Evolutionary conservation across 2,329 filamentous ascomycete species (phyloP), one percentile per base, ranked within the genome.

Genomic region (Xylaria arbuscula): DNA sequence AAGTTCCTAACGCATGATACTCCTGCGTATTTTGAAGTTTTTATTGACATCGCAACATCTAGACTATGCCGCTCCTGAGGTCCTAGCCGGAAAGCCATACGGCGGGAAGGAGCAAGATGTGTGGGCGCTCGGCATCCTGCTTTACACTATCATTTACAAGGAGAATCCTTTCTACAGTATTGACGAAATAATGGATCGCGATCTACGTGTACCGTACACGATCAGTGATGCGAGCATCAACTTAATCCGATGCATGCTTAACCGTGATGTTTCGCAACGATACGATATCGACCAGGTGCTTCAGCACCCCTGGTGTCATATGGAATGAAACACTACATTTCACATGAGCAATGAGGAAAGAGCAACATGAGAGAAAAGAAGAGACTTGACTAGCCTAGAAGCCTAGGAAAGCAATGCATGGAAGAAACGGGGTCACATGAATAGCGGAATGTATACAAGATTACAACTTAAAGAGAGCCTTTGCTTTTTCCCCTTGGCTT

Each of bases 21-120:
- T 55, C 19, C 17, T n/a, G 15, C 8, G 13, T 13, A 22, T 47
- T 53, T 2, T 17, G 40, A n/a, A 38, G 55, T 17, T 28, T 19
- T 38, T 47, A 58, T 59, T 71, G 66, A 72, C 70, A 62, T 59
- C 57, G 36, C 32, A 60, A 51, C 69, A 22, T 32, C 19, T 68
- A 98, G 96, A 99, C 84, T 99, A 99, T 81, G 96, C 96, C 54
- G 96, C 96, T 7, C 96, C 96, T n/a, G 96, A 99, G 83, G 96
- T 99, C 63, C 87, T 99, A 57, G 94, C 94, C 66, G 96, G 96
- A 56, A 92, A 91, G 74, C 92, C 94, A 17, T 99, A 99, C 81
- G 89, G 92, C 73, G 96, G 96, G 77, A 97, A 97, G 81, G 95
- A 97, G 80, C 96, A 99, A 83, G 96, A 99, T 77, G 94, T 99